Evolutionary conservation across 1,284 basidiomycete genomes (phyloP).

Genomic region (Mycena citricolor): DNA sequence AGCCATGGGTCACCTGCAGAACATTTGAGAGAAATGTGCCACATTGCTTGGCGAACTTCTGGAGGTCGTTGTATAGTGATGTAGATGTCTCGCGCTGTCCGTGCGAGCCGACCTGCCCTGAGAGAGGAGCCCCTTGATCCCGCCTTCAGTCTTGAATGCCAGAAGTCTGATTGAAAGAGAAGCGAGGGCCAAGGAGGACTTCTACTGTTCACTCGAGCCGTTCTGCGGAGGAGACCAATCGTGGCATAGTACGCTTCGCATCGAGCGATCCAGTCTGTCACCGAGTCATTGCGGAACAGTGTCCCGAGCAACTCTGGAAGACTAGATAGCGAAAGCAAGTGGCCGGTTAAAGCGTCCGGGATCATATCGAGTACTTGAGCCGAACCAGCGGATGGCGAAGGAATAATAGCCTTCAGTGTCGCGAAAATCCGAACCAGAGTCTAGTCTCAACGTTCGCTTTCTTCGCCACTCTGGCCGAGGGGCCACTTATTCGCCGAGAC

Average conservation of each 20-base stretch:
- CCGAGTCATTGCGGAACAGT: constrained; percentile 54
- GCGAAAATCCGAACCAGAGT: constrained; percentile 39
- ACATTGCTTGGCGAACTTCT: constrained; percentile 51
- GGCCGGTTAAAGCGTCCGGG: constrained; percentile 44
- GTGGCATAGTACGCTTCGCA: constrained; percentile 48
- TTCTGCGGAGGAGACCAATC: constrained; percentile 45
- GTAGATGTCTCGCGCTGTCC: constrained; percentile 34
- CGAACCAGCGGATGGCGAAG: constrained; percentile 43
- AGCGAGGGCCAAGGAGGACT: constrained; percentile 42
- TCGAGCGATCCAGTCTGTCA: constrained; percentile 51
- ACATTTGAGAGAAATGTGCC: constrained; percentile 51
- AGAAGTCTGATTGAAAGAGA: constrained; percentile 38
- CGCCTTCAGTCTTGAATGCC: constrained; percentile 52
- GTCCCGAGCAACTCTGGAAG: constrained; percentile 45
- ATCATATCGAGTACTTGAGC: constrained; percentile 48
- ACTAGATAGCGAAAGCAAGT: constrained; percentile 44
- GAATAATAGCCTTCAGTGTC: constrained; percentile 42
- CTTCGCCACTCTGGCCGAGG: constrained; percentile 12
- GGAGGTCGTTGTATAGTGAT: constrained; percentile 51
- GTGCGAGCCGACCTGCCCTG: constrained; percentile 33
- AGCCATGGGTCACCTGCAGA: constrained; percentile 36
- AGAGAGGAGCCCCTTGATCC: constrained; percentile 39
- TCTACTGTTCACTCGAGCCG: constrained; percentile 49
- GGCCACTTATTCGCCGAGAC: constrained; percentile 3
- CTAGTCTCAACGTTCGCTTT: constrained; percentile 41